Evolutionary conservation across 192 early-diverging fungal species (phyloP).

Genomic region (Rhizophagus prolifer): DNA sequence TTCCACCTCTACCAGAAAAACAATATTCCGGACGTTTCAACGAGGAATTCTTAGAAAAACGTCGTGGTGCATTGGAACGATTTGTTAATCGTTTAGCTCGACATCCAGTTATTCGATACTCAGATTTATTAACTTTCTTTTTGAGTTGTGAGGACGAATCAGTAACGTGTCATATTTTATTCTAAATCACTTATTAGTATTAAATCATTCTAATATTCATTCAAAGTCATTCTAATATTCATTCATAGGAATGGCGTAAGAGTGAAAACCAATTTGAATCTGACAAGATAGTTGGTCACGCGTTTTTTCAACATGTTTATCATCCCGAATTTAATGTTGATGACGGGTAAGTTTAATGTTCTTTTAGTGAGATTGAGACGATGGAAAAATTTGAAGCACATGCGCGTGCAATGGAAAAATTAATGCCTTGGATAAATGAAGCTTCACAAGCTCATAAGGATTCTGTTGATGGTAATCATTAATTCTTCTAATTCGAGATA

Average conservation of each 20-base stretch:
- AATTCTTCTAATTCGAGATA: neutral
- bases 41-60: slow-evolving; percentile 44
- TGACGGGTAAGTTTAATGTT: slow-evolving; percentile 36
- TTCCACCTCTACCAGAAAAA: slow-evolving; percentile 44
- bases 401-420: slow-evolving; percentile 37
- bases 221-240: neutral
- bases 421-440: slow-evolving; percentile 43
- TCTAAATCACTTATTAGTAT: neutral
- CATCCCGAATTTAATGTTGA: slow-evolving; percentile 48
- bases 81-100: slow-evolving; percentile 44
- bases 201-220: neutral
- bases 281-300: slow-evolving; percentile 40
- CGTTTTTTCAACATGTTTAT: slow-evolving; percentile 47
- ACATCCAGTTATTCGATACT: slow-evolving; percentile 46
- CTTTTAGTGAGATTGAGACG: slow-evolving; percentile 37
- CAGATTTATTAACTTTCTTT: slow-evolving; percentile 44
- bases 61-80: slow-evolving; percentile 40
- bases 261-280: slow-evolving; percentile 41
- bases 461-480: slow-evolving; percentile 33
- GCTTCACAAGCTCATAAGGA: slow-evolving; percentile 39
- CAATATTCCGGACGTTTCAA: slow-evolving; percentile 47
- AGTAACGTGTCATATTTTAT: neutral
- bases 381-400: slow-evolving; percentile 41
- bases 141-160: slow-evolving; percentile 42
- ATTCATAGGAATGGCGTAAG: slow-evolving; percentile 38